Evolutionary conservation across 345 rosid species (phyloP).

Genomic region (Draba incana): DNA sequence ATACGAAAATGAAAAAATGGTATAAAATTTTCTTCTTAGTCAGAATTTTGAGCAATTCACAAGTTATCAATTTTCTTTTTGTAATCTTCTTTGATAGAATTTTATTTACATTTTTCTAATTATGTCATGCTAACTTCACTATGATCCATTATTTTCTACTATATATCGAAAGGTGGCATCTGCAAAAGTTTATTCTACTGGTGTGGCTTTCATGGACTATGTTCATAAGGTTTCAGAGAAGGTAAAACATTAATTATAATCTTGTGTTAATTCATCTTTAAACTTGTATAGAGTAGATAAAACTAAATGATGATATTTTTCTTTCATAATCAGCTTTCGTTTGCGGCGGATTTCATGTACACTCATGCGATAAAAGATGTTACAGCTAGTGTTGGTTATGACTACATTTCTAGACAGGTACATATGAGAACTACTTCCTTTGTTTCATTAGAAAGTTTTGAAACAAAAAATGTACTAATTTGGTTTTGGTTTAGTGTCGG

Average conservation of each 20-base stretch:
- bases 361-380: slow-evolving; percentile 72
- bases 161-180: slow-evolving; percentile 57
- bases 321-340: slow-evolving; percentile 57
- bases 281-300: background rate
- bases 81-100: too few relatives aligned
- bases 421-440: background rate
- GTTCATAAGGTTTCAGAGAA: slow-evolving; percentile 89
- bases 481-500: slow-evolving; percentile 51
- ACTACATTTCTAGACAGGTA: slow-evolving; percentile 85
- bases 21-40: slow-evolving; percentile 24
- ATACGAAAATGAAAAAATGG: slow-evolving; percentile 86
- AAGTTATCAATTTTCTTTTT: too few relatives aligned
- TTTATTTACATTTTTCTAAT: too few relatives aligned
- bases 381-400: slow-evolving; percentile 86
- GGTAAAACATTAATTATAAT: slow-evolving; percentile 46
- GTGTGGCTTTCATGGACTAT: slow-evolving; percentile 77
- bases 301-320: background rate
- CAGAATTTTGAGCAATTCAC: background rate
- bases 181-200: slow-evolving; percentile 87
- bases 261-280: background rate
- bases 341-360: slow-evolving; percentile 83
- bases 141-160: background rate
- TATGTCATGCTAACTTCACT: background rate
- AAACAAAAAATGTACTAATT: background rate
- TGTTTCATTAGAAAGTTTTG: background rate